phyloP scores from a whole-genome alignment of 2,329 filamentous ascomycete species.

The Fusarium austroafricanum region DNA sequence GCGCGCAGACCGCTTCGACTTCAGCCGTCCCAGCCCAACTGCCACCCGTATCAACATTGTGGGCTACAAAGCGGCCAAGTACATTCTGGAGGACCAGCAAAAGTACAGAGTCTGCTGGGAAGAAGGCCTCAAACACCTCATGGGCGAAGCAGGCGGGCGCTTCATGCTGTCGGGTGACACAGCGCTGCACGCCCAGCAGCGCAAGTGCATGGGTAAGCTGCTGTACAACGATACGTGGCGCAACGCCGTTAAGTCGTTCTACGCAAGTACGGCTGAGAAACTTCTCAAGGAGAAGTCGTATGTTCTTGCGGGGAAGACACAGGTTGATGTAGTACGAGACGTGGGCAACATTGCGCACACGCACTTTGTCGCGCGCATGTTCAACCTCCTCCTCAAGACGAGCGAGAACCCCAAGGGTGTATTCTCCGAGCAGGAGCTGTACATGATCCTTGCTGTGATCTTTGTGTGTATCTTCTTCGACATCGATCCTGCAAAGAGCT shows the following conservation, averaged over 20 bases:
- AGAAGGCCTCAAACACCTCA: conserved; percentile 70
- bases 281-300: conserved; percentile 75
- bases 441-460: conserved; percentile 72
- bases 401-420: conserved; percentile 68
- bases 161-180: conserved; percentile 68
- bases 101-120: conserved; percentile 76
- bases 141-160: conserved; percentile 64
- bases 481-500: conserved; percentile 74
- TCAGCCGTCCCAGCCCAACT: conserved; percentile 67
- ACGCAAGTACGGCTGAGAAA: conserved; percentile 68
- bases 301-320: conserved; percentile 63
- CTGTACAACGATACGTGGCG: conserved; percentile 73
- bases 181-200: conserved; percentile 61
- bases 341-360: conserved; percentile 75
- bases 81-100: conserved; percentile 69
- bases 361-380: conserved; percentile 70
- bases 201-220: conserved; percentile 65
- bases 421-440: conserved; percentile 66
- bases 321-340: conserved; percentile 78
- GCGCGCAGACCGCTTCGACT: conserved; percentile 76
- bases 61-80: conserved; percentile 70
- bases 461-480: conserved; percentile 75
- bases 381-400: conserved; percentile 76
- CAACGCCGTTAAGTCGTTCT: conserved; percentile 73
- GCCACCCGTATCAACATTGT: conserved; percentile 66